phyloP scores from a whole-genome alignment of 257 asterid species.

The Solanum bukasovii region DNA sequence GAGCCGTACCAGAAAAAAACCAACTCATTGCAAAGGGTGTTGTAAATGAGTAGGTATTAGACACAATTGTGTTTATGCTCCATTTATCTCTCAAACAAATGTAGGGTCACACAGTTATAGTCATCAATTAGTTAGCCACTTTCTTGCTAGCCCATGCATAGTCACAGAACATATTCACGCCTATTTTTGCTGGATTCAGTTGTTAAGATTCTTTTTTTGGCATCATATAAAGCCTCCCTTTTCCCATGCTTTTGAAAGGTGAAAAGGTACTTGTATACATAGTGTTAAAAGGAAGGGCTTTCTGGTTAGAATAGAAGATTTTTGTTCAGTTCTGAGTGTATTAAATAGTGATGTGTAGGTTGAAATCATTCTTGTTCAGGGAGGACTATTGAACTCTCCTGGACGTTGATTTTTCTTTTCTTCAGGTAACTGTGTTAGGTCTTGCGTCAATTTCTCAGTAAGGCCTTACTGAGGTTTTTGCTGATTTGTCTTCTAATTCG shows the following conservation, averaged over 20 bases:
- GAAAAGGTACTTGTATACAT: background rate
- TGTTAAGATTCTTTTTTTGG: background rate
- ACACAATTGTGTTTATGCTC: background rate
- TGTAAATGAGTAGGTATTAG: background rate
- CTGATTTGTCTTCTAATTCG: slow-evolving; percentile 1
- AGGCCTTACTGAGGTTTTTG: slow-evolving; percentile 5
- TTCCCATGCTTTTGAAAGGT: background rate
- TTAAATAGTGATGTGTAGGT: slow-evolving; percentile 62
- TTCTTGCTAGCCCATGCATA: background rate
- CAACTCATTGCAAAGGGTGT: background rate
- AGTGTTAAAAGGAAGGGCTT: background rate
- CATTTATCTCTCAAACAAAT: background rate
- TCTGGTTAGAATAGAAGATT: slow-evolving; percentile 1
- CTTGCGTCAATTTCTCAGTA: slow-evolving; percentile 24
- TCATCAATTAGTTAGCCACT: background rate
- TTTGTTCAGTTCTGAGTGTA: slow-evolving; percentile 24
- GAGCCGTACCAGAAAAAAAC: background rate
- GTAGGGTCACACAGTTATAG: background rate
- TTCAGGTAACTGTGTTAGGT: slow-evolving; percentile 67
- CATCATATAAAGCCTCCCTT: background rate
- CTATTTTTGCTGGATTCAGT: background rate
- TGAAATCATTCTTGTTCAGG: slow-evolving; percentile 82
- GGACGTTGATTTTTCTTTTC: slow-evolving; percentile 77
- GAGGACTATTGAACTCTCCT: slow-evolving; percentile 81
- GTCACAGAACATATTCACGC: background rate